Evolutionary conservation across 129 eudicot species (phyloP).

Genomic region (Artemisia argyi): DNA sequence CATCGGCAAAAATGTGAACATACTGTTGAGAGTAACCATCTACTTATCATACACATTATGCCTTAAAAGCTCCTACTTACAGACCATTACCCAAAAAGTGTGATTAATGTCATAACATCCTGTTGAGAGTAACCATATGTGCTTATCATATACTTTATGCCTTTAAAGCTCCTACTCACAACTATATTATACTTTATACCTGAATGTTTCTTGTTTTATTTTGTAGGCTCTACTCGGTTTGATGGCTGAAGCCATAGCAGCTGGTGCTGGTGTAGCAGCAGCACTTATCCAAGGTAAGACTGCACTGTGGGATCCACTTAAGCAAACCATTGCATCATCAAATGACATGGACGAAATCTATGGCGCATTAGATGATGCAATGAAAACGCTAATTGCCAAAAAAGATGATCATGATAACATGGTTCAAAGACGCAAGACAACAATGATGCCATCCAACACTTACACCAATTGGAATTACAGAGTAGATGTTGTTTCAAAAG

Average conservation of each 20-base stretch:
- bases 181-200: no score
- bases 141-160: no score
- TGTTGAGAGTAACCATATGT: no score
- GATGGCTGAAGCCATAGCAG: conserved; percentile 16
- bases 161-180: no score
- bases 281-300: conserved; percentile 15
- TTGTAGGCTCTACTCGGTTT: conserved; percentile 2
- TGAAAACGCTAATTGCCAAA: conserved; percentile 1
- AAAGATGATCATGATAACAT: conserved; percentile 8
- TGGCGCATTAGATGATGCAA: conserved; percentile 9
- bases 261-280: conserved; percentile 18
- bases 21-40: no score
- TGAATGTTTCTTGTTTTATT: not conserved
- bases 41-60: no score
- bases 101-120: no score
- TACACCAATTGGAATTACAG: conserved; percentile 9
- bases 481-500: conserved; percentile 2
- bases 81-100: no score
- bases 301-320: conserved; percentile 20
- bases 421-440: conserved; percentile 9
- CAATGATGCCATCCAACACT: conserved; percentile 22
- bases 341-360: conserved; percentile 11
- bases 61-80: no score
- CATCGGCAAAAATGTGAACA: no score
- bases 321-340: conserved; percentile 18